phyloP scores from a whole-genome alignment of 306 rosid species.

The Sechiopsis laciniata region DNA sequence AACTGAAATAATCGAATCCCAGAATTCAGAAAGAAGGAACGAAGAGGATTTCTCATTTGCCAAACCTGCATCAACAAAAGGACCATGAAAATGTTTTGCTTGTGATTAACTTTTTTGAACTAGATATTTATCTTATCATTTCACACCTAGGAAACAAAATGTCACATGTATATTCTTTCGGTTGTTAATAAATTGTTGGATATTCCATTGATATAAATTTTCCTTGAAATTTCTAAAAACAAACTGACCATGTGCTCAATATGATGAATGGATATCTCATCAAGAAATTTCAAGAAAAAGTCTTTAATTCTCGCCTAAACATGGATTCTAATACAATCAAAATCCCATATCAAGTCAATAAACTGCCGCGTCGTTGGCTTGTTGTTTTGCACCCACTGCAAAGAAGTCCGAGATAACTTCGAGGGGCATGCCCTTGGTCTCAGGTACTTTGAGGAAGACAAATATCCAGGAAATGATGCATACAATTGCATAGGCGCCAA shows the following conservation, averaged over 20 bases:
- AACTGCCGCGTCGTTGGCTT: background rate
- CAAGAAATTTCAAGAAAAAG: background rate
- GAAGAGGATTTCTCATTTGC: conserved; percentile 46
- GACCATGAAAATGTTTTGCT: conserved; percentile 1
- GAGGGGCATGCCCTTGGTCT: conserved; percentile 42
- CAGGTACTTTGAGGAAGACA: conserved; percentile 36
- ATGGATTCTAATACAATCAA: background rate
- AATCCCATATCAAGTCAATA: background rate
- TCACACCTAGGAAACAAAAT: conserved; percentile 7
- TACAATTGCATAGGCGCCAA: conserved; percentile 33
- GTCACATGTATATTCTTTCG: conserved; percentile 14
- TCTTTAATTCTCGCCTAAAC: background rate
- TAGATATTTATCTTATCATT: background rate
- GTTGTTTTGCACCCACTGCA: conserved; percentile 35
- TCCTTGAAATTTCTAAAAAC: background rate
- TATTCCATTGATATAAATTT: background rate
- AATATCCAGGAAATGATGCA: conserved; percentile 37
- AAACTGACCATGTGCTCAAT: conserved; percentile 10
- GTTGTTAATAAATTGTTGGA: conserved; percentile 18
- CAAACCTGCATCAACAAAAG: conserved; percentile 25
- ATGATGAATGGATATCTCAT: conserved; percentile 3
- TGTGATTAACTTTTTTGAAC: background rate
- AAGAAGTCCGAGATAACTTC: conserved; percentile 43
- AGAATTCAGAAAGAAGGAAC: conserved; percentile 25
- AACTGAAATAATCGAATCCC: conserved; percentile 26